Percentiles rank a stretch among this genome's conserved stretches.
phyloP scores from a whole-genome alignment of 495 filamentous ascomycete species.

The Haplographium delicatum region DNA sequence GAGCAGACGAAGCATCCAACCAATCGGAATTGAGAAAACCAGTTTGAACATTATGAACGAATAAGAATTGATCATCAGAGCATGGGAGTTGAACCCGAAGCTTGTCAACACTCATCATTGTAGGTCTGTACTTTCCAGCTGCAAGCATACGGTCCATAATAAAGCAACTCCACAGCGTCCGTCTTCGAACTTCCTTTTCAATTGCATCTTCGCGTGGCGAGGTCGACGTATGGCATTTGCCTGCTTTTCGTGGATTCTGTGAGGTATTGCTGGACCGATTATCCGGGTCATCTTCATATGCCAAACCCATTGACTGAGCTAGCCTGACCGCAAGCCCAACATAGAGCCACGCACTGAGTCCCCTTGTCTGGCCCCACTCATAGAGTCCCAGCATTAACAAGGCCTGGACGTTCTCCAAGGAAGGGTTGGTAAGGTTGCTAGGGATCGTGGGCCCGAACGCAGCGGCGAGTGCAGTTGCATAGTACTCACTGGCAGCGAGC shows the following conservation, averaged over 20 bases:
- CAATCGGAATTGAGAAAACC: conserved; percentile 36
- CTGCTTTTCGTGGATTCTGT: conserved; percentile 10
- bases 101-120: conserved; percentile 63
- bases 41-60: conserved; percentile 60
- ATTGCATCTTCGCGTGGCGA: conserved; percentile 43
- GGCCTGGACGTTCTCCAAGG: conserved; percentile 68
- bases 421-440: conserved; percentile 50
- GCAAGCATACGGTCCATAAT: conserved; percentile 76
- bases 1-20: conserved; percentile 9
- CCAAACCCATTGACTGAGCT: conserved; percentile 65
- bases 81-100: conserved; percentile 64
- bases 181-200: conserved; percentile 68
- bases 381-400: conserved; percentile 79
- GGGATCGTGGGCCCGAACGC: conserved; percentile 48
- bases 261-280: background rate
- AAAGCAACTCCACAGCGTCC: conserved; percentile 84
- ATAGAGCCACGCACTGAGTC: conserved; percentile 71
- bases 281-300: conserved; percentile 51
- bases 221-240: conserved; percentile 20
- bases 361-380: conserved; percentile 75
- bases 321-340: conserved; percentile 72
- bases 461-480: conserved; percentile 64
- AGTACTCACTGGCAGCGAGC: conserved; percentile 69
- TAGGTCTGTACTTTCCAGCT: conserved; percentile 67
- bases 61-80: conserved; percentile 60